Evolutionary conservation across 805 yeast species (phyloP), one percentile per base, ranked within the genome.

Genomic region (Suhomyces tanzawaensis): DNA sequence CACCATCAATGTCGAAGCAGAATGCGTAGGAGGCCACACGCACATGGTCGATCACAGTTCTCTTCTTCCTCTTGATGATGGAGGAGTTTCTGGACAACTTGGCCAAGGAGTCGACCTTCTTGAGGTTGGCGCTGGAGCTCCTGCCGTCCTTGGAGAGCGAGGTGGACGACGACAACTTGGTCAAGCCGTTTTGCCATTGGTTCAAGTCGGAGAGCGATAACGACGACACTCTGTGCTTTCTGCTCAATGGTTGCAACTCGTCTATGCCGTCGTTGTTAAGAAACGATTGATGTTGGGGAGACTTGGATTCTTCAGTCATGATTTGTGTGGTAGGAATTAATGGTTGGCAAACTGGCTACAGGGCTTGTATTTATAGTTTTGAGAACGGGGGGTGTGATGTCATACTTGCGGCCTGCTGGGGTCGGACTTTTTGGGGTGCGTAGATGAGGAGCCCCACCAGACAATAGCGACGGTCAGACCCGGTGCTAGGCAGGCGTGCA

Each of bases 1-100:
- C 96, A 30, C 96, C 96, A 57, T 88, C 96, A 39, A 88, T 88
- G 64, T 89, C 96, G 59, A 89, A 88, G 28, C 95, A 93, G 68
- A 88, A 88, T 2, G 95, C 95, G 55, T 84, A 84, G 2, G 85
- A 79, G 1, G 90, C 89, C 28, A 84, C 81, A 55, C 91, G 70
- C 28, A 67, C 76, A 57, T 84, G 91, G 53, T 82, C 85, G 47
- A 84, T 72, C 13, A 78, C 72, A 3, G 60, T 46, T 51, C 71
- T 76, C 65, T 71, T 75, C 60, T 63, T 71, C 42, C 74, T 68
- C 52, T 59, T 57, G 43, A 71, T 65, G 32, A 71, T 60, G 12
- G 74, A 65, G 12, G 75, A 62, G 52, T 73, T 70, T 50, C 78
- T 55, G 24, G 71, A 62, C 41, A 72, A 61, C 43, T 71, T 69